phyloP scores from a whole-genome alignment of 345 rosid genomes.

The Kandelia obovata region DNA sequence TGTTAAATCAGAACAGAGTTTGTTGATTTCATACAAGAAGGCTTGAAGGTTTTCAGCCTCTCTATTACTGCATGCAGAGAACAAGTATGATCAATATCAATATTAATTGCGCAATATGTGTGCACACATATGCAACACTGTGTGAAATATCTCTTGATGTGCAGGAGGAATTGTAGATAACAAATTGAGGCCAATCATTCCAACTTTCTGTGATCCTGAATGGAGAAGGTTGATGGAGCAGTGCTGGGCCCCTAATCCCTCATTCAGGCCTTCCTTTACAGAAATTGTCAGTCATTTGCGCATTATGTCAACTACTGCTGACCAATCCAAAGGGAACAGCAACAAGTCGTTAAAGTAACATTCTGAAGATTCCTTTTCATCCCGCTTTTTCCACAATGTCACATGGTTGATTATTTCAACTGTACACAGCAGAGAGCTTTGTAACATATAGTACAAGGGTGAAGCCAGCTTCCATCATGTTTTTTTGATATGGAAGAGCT shows the following conservation, averaged over 20 bases:
- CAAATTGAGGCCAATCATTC: conserved; percentile 70
- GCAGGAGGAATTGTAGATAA: conserved; percentile 80
- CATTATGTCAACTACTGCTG: conserved; percentile 56
- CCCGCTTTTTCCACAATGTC: not conserved
- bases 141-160: not conserved
- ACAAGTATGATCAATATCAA: not conserved
- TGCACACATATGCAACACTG: too few species aligned
- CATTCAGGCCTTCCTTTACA: conserved; percentile 65
- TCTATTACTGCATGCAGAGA: not conserved
- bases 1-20: too few species aligned
- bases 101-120: not conserved
- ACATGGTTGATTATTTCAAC: not conserved
- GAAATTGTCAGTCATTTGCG: conserved; percentile 65
- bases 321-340: conserved; percentile 43
- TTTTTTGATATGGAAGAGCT: not conserved
- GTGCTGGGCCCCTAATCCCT: conserved; percentile 82
- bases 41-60: too few species aligned
- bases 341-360: conserved; percentile 52
- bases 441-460: not conserved
- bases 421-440: not conserved
- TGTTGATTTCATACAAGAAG: too few species aligned
- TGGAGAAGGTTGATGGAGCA: conserved; percentile 71
- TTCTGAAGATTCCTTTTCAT: not conserved
- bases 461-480: not conserved
- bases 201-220: conserved; percentile 59